These are phyloP conservation scores for Trichoderma hamatum DNA, from an alignment of 2,329 filamentous ascomycete genomes.

Conservation along the genomic window DNA sequence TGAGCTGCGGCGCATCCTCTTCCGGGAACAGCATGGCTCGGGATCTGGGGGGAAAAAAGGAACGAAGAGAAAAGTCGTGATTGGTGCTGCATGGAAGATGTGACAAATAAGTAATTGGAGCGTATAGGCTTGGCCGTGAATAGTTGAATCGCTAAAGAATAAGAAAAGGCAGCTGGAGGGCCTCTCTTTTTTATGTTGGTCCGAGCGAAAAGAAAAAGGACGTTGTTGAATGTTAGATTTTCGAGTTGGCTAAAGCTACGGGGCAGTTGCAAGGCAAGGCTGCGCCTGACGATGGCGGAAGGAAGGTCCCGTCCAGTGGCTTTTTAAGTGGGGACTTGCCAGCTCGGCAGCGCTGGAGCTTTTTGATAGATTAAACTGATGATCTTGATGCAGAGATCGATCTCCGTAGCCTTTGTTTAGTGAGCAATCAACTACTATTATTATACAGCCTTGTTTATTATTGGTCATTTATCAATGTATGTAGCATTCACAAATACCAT, in stretches of 20 bases:
- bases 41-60: neutral
- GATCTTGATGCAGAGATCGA: neutral
- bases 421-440: too few species aligned
- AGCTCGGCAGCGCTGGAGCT: neutral
- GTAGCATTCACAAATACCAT: too few species aligned
- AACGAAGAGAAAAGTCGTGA: neutral
- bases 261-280: slow-evolving; percentile 12
- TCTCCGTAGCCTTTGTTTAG: neutral
- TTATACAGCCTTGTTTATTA: too few species aligned
- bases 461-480: too few species aligned
- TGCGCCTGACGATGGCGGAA: slow-evolving; percentile 21
- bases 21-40: slow-evolving; percentile 63
- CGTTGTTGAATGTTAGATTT: neutral
- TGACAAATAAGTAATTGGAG: neutral
- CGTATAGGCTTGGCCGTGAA: neutral
- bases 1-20: slow-evolving; percentile 65
- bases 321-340: slow-evolving; percentile 14
- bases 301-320: slow-evolving; percentile 19
- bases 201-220: neutral
- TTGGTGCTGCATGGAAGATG: neutral
- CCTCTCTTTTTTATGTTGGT: neutral
- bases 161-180: neutral
- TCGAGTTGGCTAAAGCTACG: neutral
- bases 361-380: neutral
- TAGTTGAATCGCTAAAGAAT: too few species aligned